Evolutionary conservation across 2,329 filamentous ascomycete genomes (phyloP), one percentile per base, ranked within the genome.

Genomic region (Emydomyces testavorans): DNA sequence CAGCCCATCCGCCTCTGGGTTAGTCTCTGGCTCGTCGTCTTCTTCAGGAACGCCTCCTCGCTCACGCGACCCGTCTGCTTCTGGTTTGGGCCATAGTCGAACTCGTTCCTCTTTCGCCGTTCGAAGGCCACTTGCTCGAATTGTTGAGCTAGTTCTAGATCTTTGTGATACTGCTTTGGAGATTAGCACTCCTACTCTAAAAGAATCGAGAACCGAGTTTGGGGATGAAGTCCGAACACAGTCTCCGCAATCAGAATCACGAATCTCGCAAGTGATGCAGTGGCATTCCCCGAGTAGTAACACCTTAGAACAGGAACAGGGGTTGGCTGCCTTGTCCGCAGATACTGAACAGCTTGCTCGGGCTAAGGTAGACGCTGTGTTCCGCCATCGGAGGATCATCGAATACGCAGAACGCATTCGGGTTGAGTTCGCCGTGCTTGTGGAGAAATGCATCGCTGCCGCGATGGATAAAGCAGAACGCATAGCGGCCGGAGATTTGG

Each of bases 371-470:
- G 92, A 98, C 58, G 85, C 90, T 3, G 85, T 96, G 5, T 80
- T 93, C 54, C 84, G 92, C 28, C 87, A 96, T 64, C 82, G 90
- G 43, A 82, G 83, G 57, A 94, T 96, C 43, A 81, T 98, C 26
- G 92, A 98, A 63, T 98, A 98, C 62, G 82, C 89, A 0, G 92
- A 98, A 67, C 82, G 93, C 26, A 94, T 98, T 54, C 85, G 93
- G 3, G 77, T 95, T 39, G 92, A 98, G 60, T 94, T 95, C 59
- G 84, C 90, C 23, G 78, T 93, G 21, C 74, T 95, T 50, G 90
- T 98, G 2, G 87, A 96, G 60, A 87, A 95, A 58, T 98, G 92
- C 62, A 94, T 98, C 45, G 83, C 93, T 51, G 88, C 87, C 52
- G 92, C 92, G 6, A 77, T 96, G 66, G 79, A 78, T 54, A 95